Evolutionary conservation across 441 rosid genomes (phyloP).

Genomic region (Gossypium trilobum): DNA sequence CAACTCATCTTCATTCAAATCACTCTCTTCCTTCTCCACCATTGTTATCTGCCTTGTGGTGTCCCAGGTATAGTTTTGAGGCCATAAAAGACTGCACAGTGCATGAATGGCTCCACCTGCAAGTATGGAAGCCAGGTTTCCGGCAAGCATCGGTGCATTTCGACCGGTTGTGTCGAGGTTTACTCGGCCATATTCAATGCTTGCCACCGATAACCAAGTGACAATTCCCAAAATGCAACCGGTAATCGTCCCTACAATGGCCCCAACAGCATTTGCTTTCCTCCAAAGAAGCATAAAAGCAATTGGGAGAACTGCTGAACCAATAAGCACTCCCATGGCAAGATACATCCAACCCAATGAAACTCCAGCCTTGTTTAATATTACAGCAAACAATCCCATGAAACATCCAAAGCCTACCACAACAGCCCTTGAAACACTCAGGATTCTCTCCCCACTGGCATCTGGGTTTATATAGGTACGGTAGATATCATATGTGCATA

Average conservation of each 20-base stretch:
- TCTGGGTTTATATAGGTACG: constrained; percentile 78
- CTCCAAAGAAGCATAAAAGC: constrained; percentile 89
- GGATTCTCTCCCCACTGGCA: constrained; percentile 65
- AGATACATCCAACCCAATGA: constrained; percentile 95
- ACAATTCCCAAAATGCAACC: constrained; percentile 72
- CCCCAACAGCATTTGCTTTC: constrained; percentile 74
- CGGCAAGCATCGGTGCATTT: constrained; percentile 84
- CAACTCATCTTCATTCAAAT: constrained; percentile 53
- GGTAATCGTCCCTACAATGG: constrained; percentile 50
- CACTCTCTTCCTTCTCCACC: constrained; percentile 54
- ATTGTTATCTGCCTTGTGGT: constrained; percentile 67
- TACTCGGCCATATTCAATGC: constrained; percentile 50
- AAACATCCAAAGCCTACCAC: constrained; percentile 81
- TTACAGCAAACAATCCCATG: constrained; percentile 83
- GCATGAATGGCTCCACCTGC: constrained; percentile 73
- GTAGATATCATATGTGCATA: constrained; percentile 86
- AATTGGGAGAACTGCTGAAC: constrained; percentile 84
- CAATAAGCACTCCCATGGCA: constrained; percentile 80
- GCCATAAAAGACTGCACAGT: constrained; percentile 48
- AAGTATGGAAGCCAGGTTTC: constrained; percentile 71
- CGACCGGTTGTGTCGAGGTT: constrained; percentile 66
- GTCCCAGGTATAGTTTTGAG: constrained; percentile 77
- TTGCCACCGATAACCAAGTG: constrained; percentile 63
- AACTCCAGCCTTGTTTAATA: constrained; percentile 77
- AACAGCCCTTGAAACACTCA: constrained; percentile 56